Base-by-base conservation (phyloP, 306 rosid genomes). In the Purshia tridentata region DNA sequence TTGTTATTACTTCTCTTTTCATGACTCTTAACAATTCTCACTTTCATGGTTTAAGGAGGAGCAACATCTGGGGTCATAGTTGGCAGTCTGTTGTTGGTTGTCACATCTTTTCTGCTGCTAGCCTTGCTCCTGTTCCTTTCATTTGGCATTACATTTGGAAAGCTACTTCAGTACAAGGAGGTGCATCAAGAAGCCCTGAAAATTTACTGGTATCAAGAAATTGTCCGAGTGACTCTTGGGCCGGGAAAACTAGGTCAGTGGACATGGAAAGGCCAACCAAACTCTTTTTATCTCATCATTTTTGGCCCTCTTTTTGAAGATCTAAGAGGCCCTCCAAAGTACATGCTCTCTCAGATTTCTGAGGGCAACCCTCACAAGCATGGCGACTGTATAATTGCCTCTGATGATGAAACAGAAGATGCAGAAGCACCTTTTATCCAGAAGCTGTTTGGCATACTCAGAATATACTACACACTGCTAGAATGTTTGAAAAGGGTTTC, bases 181-280 rank as follows among this genome's bases (percentile, higher is more conserved):
- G 92, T 93, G 51, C 98, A 93, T 73, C 87, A 72, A 76, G 97
- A 85, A 85, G 96, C 91, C 51, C 80, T 22, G 65, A 76, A 41
- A 55, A 89, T 80, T 77, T 96, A 86, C 68, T 93, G 97, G 97
- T 93, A 91, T 72, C 98, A 91, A 72, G 96, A 89, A 51, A 82
- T 93, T 47, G 71, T 89, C 46, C 80, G 97, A 59, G 88, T 91
- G 56, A 91, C 96, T 57, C 73, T 93, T 6, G 97, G 98, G 49
- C 98, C 98, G 0, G 96, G 96, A 14, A 93, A 93, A 78, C 83
- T 97, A 81, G 97, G 98, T 37, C 98, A 91, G 55, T 93, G 97
- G 97, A 89, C 92, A 29, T 91, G 97, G 98, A 93, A 88, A 74
- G 81, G 76, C 14, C 82, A 79, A 69, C 65, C 88, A 4, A 85